Evolutionary conservation across 176 grass and related monocot genomes (phyloP).

Genomic region (Typha latifolia): DNA sequence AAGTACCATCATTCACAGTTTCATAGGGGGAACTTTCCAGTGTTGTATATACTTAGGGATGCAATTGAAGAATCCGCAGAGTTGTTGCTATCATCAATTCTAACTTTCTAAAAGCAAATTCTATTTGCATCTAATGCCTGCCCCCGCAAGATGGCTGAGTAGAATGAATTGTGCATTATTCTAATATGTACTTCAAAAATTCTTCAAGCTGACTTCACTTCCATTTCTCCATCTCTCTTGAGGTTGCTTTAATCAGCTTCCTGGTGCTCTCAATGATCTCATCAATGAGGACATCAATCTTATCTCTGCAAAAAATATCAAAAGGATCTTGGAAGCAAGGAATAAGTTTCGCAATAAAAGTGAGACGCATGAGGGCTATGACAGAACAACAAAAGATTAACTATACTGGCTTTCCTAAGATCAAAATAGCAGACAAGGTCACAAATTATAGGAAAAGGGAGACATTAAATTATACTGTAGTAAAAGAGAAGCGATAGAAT

Average conservation of each 20-base stretch:
- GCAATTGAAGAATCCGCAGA: no score
- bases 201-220: slow-evolving; percentile 36
- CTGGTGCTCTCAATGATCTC: slow-evolving; percentile 73
- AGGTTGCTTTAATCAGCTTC: slow-evolving; percentile 67
- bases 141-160: neutral
- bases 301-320: slow-evolving; percentile 33
- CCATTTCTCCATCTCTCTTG: slow-evolving; percentile 86
- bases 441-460: no score
- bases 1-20: no score
- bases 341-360: neutral
- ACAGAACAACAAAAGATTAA: neutral
- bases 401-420: no score
- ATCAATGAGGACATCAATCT: slow-evolving; percentile 55
- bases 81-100: no score
- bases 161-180: no score
- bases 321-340: neutral
- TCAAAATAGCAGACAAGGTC: no score
- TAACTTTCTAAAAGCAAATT: no score
- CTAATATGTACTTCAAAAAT: neutral
- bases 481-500: no score
- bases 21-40: no score
- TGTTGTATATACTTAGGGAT: no score
- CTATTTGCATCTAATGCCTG: neutral
- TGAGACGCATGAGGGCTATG: neutral
- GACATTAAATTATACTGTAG: no score